Conservation (phyloP, 768 basidiomycete species). For the Ramaria sp. region DNA sequence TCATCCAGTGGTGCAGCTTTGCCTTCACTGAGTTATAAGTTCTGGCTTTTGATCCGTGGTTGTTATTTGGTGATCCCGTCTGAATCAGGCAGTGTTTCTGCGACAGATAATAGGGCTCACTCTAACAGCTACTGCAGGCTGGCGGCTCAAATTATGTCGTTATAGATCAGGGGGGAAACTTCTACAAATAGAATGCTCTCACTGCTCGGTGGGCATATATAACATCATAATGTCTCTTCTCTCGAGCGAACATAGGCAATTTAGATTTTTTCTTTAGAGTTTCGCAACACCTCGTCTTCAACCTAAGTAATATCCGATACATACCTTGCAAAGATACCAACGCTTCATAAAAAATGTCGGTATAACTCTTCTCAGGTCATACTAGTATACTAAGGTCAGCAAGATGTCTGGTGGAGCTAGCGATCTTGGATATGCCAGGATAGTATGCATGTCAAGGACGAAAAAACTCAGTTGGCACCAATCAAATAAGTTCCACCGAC, state of each 20-base stretch:
- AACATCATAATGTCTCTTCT: too few species aligned
- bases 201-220: neutral
- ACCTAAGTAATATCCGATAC: neutral
- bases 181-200: too few species aligned
- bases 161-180: neutral
- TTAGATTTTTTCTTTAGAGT: too few species aligned
- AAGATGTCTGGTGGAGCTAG: too few species aligned
- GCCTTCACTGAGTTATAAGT: too few species aligned
- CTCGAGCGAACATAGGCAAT: too few species aligned
- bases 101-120: neutral
- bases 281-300: too few species aligned
- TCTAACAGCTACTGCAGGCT: neutral
- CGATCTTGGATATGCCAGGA: neutral
- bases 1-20: too few species aligned
- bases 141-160: neutral
- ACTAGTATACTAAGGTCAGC: too few species aligned
- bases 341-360: neutral
- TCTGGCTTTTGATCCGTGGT: too few species aligned
- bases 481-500: constrained; percentile 33
- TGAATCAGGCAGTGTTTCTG: neutral
- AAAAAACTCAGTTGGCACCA: neutral
- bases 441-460: neutral
- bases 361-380: neutral
- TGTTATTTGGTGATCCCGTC: too few species aligned
- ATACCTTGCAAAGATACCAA: constrained; percentile 13